These are phyloP conservation scores for Haplosporangium gracile DNA, from an alignment of 192 early-diverging fungal genomes.

Conservation along the genomic window DNA sequence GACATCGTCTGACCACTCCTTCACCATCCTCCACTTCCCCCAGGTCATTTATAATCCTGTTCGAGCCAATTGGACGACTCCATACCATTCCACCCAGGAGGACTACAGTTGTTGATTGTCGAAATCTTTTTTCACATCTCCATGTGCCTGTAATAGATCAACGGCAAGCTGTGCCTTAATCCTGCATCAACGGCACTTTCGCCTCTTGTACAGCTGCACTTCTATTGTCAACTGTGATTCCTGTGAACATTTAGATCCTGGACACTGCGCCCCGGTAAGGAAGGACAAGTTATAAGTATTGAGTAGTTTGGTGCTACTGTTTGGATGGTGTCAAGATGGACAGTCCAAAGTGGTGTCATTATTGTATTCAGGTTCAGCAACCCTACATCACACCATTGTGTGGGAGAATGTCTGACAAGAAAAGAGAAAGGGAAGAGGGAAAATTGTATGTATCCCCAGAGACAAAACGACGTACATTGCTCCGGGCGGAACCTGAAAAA, in stretches of 20 bases:
- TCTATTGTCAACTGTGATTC: not conserved
- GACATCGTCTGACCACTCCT: not conserved
- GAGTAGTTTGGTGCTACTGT: not conserved
- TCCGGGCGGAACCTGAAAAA: not conserved
- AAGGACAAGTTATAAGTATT: not conserved
- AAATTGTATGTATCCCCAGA: not conserved
- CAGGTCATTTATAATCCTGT: not conserved
- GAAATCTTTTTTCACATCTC: too few relatives aligned
- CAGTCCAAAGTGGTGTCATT: not conserved
- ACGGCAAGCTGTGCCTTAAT: too few relatives aligned
- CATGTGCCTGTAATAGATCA: too few relatives aligned
- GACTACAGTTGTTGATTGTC: too few relatives aligned
- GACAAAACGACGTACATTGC: not conserved
- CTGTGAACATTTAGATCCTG: not conserved
- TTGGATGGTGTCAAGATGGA: not conserved
- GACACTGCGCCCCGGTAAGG: not conserved
- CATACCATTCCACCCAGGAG: not conserved
- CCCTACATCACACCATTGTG: not conserved
- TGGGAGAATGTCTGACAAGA: not conserved
- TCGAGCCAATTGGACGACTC: not conserved
- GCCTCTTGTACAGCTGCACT: not conserved
- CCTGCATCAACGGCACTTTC: too few relatives aligned
- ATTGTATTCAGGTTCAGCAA: not conserved
- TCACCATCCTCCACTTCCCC: too few relatives aligned
- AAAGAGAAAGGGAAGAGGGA: not conserved